A percentile compares a stretch with the other conserved stretches of the same genome.
Evolutionary conservation across 768 basidiomycete genomes (phyloP).

Genomic region (Podaxis sp.): DNA sequence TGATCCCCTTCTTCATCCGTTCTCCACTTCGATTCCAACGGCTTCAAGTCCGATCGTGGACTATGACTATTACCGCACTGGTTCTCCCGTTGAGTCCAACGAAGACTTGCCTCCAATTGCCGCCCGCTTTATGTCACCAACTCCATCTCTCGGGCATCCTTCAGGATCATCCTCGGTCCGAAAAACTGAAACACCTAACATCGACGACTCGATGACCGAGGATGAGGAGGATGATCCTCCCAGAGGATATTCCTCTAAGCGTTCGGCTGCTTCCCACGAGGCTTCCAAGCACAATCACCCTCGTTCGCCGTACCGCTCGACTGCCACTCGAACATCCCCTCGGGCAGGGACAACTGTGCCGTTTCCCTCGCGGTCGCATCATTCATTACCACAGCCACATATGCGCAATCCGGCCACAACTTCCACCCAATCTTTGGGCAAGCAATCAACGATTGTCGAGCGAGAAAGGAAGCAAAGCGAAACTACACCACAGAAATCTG

Average conservation of each 20-base stretch:
- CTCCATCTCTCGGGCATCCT: slow-evolving; percentile 38
- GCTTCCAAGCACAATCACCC: slow-evolving; percentile 64
- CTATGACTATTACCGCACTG: slow-evolving; percentile 69
- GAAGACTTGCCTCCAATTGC: slow-evolving; percentile 86
- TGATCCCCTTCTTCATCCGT: slow-evolving; percentile 85
- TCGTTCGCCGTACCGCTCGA: slow-evolving; percentile 71
- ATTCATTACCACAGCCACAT: slow-evolving; percentile 63
- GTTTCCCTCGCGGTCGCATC: slow-evolving; percentile 79
- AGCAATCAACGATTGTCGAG: slow-evolving; percentile 55
- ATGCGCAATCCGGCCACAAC: slow-evolving; percentile 53
- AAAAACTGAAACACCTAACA: slow-evolving; percentile 58
- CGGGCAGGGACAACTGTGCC: slow-evolving; percentile 51
- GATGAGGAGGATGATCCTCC: slow-evolving; percentile 69
- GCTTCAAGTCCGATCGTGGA: slow-evolving; percentile 60
- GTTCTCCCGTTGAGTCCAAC: slow-evolving; percentile 67
- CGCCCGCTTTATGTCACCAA: slow-evolving; percentile 86
- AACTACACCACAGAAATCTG: slow-evolving; percentile 30
- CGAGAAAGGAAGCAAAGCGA: slow-evolving; percentile 50
- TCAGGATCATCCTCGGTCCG: slow-evolving; percentile 36
- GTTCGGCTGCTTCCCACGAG: slow-evolving; percentile 33
- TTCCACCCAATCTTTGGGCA: slow-evolving; percentile 76
- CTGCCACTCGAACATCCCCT: slow-evolving; percentile 38
- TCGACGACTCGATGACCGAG: slow-evolving; percentile 69
- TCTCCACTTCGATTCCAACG: slow-evolving; percentile 47
- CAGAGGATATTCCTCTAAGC: slow-evolving; percentile 47